These are phyloP conservation scores for Suillus brevipes DNA, from an alignment of 768 basidiomycete genomes.

Conservation along the genomic window DNA sequence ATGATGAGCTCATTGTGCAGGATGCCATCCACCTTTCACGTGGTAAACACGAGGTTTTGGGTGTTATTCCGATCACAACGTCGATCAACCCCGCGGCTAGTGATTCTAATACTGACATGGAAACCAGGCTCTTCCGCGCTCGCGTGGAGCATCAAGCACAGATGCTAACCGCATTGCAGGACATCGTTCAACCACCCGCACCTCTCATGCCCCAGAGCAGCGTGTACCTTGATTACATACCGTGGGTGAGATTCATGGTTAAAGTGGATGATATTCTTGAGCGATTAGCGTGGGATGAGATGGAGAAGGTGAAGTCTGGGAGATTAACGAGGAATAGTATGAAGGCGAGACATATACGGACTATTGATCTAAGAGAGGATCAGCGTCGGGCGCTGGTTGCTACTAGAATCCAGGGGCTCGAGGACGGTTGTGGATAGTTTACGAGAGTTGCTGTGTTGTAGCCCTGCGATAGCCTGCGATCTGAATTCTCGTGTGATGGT, in stretches of 20 bases:
- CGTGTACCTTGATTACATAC: constrained; percentile 68
- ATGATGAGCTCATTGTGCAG: constrained; percentile 49
- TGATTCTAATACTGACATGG: constrained; percentile 16
- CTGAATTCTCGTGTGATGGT: constrained; percentile 8
- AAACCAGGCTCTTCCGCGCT: constrained; percentile 31
- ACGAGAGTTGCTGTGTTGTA: constrained; percentile 9
- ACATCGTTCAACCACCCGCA: constrained; percentile 43
- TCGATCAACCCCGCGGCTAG: constrained; percentile 36
- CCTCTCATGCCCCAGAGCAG: constrained; percentile 45
- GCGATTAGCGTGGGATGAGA: constrained; percentile 35
- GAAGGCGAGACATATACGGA: constrained; percentile 43
- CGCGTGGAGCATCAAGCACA: constrained; percentile 46
- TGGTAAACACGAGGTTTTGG: constrained; percentile 36
- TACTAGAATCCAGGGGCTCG: constrained; percentile 20
- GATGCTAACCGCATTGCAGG: constrained; percentile 48
- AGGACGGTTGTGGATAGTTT: constrained; percentile 8
- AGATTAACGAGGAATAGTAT: constrained; percentile 63
- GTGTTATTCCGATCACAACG: constrained; percentile 33
- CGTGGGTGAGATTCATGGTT: constrained; percentile 67
- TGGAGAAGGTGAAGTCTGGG: constrained; percentile 30
- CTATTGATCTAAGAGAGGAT: constrained; percentile 39
- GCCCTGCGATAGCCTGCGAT: constrained; percentile 9
- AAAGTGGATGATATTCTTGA: constrained; percentile 54
- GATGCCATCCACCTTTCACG: constrained; percentile 50
- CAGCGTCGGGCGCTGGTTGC: constrained; percentile 35